Evolutionary conservation across 192 early-diverging fungal species (phyloP).

Genomic region (Linnemannia elongata): DNA sequence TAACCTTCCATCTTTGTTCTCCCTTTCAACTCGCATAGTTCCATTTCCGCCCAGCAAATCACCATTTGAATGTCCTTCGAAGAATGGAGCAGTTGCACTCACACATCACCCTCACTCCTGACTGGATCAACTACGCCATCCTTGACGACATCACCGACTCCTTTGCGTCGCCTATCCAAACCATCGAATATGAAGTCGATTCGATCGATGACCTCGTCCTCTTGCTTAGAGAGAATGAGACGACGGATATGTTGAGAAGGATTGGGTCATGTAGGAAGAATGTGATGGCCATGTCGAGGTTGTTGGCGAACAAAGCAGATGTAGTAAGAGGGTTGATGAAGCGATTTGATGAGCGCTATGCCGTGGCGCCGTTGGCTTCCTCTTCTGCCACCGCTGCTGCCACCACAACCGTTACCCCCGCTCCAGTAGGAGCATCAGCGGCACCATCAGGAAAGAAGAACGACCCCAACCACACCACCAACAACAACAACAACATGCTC

Average conservation of each 20-base stretch:
- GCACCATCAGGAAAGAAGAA: slow-evolving; percentile 38
- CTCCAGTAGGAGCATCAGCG: background rate
- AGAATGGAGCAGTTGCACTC: slow-evolving; percentile 86
- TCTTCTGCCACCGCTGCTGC: background rate
- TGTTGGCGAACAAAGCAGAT: slow-evolving; percentile 78
- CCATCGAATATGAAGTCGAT: slow-evolving; percentile 95
- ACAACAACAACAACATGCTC: no score
- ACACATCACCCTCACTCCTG: slow-evolving; percentile 88
- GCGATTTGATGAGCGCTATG: slow-evolving; percentile 63
- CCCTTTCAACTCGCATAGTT: slow-evolving; percentile 63
- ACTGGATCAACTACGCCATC: slow-evolving; percentile 96
- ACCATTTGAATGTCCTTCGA: slow-evolving; percentile 85
- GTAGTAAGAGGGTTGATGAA: slow-evolving; percentile 81
- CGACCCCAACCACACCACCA: background rate
- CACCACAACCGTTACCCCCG: background rate
- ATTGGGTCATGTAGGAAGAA: slow-evolving; percentile 80
- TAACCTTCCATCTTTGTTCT: background rate
- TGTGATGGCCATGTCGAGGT: slow-evolving; percentile 74
- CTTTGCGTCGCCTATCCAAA: slow-evolving; percentile 85
- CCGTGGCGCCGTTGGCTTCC: slow-evolving; percentile 17
- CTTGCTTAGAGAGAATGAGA: slow-evolving; percentile 89
- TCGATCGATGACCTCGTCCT: slow-evolving; percentile 94
- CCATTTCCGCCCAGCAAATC: slow-evolving; percentile 80
- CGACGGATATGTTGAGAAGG: slow-evolving; percentile 79
- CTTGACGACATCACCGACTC: slow-evolving; percentile 95